These are phyloP conservation scores for Malassezia dermatis DNA, from an alignment of 1,284 basidiomycete species.

Conservation along the genomic window DNA sequence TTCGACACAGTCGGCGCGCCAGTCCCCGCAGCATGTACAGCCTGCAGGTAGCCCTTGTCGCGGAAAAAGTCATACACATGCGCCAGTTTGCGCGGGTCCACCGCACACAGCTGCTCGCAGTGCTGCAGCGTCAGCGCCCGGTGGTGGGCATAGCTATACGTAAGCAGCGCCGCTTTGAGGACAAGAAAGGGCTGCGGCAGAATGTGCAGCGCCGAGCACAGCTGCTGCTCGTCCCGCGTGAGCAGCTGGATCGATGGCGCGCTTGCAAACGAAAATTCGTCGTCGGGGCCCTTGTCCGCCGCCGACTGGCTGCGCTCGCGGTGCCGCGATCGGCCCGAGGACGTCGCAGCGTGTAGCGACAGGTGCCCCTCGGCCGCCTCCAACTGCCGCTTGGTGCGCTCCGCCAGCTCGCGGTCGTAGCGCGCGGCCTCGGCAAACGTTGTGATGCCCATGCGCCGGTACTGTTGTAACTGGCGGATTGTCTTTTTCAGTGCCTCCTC, in stretches of 20 bases:
- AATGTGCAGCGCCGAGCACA: conserved; percentile 41
- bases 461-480: conserved; percentile 40
- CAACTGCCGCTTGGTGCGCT: conserved; percentile 32
- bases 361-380: conserved; percentile 38
- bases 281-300: conserved; percentile 10
- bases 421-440: conserved; percentile 36
- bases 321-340: conserved; percentile 28
- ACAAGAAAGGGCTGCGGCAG: conserved; percentile 40
- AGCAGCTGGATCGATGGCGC: conserved; percentile 40
- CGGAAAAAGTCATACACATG: conserved; percentile 44
- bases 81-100: conserved; percentile 40
- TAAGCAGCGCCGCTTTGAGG: conserved; percentile 42
- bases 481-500: conserved; percentile 41
- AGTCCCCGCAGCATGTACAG: neutral
- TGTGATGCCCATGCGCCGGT: conserved; percentile 39
- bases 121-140: conserved; percentile 36
- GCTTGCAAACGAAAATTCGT: conserved; percentile 33
- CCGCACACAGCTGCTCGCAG: conserved; percentile 33
- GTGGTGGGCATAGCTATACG: conserved; percentile 29
- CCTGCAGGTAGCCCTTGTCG: conserved; percentile 36
- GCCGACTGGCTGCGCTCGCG: conserved; percentile 28
- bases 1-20: neutral
- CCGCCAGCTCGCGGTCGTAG: conserved; percentile 41
- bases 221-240: conserved; percentile 32
- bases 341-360: conserved; percentile 15